These are phyloP conservation scores for Curvularia lunata DNA, from an alignment of 2,329 filamentous ascomycete genomes.

Conservation along the genomic window DNA sequence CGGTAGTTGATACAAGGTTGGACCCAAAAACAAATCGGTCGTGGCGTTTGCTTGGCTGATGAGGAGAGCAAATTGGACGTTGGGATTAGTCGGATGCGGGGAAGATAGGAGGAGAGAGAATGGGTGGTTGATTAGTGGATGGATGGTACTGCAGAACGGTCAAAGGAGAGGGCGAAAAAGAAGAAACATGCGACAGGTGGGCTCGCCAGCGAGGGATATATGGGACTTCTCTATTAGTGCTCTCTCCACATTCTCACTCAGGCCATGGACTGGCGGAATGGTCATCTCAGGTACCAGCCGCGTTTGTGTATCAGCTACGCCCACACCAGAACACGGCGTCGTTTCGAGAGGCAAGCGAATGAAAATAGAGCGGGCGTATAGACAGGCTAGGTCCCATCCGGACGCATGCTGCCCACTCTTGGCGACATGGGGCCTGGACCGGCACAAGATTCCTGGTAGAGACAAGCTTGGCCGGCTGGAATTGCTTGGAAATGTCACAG, in stretches of 20 bases:
- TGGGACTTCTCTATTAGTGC: neutral
- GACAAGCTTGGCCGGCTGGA: neutral
- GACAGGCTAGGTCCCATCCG: neutral
- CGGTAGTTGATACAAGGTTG: neutral
- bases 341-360: slow-evolving; percentile 6
- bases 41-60: neutral
- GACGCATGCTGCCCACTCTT: neutral
- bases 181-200: neutral
- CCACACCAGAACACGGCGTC: slow-evolving; percentile 10
- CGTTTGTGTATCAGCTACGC: slow-evolving; percentile 13
- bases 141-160: neutral
- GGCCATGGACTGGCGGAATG: neutral
- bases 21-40: neutral
- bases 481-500: neutral
- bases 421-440: neutral
- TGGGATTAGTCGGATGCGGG: neutral
- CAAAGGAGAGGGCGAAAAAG: neutral
- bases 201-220: neutral
- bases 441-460: neutral
- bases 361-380: slow-evolving; percentile 4
- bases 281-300: neutral
- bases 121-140: neutral
- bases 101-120: neutral
- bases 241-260: neutral
- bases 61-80: neutral